Conservation (phyloP, 176 grass and related monocot species). For the Musa schizocarpa region DNA sequence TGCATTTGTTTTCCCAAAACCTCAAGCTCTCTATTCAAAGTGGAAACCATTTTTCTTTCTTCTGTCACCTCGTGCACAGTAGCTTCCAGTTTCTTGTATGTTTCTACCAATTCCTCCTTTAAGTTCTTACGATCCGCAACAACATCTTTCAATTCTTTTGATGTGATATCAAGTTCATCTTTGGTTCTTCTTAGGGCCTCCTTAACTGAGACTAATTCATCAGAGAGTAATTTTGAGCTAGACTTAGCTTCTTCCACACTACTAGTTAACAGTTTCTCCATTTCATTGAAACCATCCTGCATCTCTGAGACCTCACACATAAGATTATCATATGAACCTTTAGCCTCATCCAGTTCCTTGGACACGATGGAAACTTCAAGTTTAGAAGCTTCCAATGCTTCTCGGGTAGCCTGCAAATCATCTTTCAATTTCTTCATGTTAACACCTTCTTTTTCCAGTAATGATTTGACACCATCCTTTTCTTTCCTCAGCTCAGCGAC, state of each 20-base stretch:
- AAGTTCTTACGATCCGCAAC: conserved; percentile 55
- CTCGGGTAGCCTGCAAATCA: conserved; percentile 46
- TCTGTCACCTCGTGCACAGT: conserved; percentile 67
- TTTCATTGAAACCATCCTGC: conserved; percentile 48
- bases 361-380: conserved; percentile 54
- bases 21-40: conserved; percentile 78
- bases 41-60: conserved; percentile 55
- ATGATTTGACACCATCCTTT: conserved; percentile 39
- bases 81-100: conserved; percentile 81
- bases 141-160: conserved; percentile 45
- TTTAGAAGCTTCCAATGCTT: conserved; percentile 44
- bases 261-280: conserved; percentile 37
- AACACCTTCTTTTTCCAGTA: conserved; percentile 49
- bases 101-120: conserved; percentile 73
- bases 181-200: conserved; percentile 50
- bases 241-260: conserved; percentile 68
- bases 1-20: conserved; percentile 60
- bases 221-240: conserved; percentile 48
- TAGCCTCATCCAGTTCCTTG: conserved; percentile 52
- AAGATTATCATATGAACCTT: conserved; percentile 54
- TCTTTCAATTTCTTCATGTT: conserved; percentile 46
- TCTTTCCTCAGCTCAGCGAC: conserved; percentile 61
- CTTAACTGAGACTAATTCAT: conserved; percentile 64
- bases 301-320: conserved; percentile 54
- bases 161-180: conserved; percentile 51